phyloP scores from a whole-genome alignment of 2,329 filamentous ascomycete species.

The Colletotrichum tropicicola region DNA sequence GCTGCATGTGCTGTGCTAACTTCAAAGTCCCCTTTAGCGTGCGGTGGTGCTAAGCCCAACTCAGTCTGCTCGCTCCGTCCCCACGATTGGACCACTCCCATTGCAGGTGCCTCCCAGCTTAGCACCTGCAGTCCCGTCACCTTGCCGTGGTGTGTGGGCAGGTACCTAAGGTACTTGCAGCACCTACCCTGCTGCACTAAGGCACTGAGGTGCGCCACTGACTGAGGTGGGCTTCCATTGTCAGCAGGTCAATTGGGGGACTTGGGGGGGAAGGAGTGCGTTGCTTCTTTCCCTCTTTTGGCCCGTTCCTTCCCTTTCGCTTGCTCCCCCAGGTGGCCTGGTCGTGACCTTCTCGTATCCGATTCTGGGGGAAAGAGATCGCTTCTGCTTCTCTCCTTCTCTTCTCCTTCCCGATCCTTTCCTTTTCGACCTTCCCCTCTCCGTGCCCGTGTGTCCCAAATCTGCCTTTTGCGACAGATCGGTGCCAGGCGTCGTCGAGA shows the following conservation, averaged over 20 bases:
- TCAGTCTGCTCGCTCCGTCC: slow-evolving; percentile 14
- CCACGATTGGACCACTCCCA: slow-evolving; percentile 18
- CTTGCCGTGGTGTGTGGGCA: too few species aligned
- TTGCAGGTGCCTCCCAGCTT: background rate
- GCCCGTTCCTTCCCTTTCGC: slow-evolving; percentile 3
- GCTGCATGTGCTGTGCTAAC: background rate
- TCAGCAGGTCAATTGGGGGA: background rate
- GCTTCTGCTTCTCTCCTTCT: slow-evolving; percentile 23
- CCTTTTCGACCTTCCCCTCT: background rate
- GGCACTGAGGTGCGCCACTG: background rate
- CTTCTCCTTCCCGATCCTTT: background rate
- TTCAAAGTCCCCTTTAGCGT: slow-evolving; percentile 1
- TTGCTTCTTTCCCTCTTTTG: slow-evolving; percentile 19
- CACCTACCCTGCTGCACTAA: background rate
- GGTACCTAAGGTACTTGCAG: background rate
- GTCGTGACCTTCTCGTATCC: slow-evolving; percentile 25
- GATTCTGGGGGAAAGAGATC: slow-evolving; percentile 29
- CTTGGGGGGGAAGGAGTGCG: background rate
- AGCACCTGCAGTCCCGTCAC: too few species aligned
- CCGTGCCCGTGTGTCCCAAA: slow-evolving; percentile 3
- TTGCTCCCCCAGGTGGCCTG: slow-evolving; percentile 8
- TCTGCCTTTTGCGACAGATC: slow-evolving; percentile 20
- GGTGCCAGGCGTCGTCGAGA: slow-evolving; percentile 14
- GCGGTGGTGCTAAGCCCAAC: slow-evolving; percentile 16
- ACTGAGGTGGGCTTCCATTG: background rate